These are phyloP conservation scores for Suhomyces terraborum DNA, from an alignment of 1,139 yeast genomes.

Conservation along the genomic window DNA sequence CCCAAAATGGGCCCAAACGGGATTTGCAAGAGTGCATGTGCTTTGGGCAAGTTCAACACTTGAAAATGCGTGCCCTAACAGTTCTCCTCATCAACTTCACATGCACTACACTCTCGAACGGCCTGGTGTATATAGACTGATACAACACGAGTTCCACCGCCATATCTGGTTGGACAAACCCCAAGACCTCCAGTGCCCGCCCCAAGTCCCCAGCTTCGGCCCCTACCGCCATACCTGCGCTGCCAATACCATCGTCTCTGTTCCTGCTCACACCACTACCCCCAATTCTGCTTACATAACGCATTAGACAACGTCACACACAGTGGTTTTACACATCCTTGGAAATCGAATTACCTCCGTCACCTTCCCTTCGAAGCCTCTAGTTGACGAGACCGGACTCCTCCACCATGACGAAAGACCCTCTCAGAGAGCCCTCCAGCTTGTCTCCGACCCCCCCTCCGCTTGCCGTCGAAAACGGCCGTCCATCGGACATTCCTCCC, in stretches of 20 bases:
- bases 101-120: slow-evolving; percentile 2
- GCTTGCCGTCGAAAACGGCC: slow-evolving; percentile 1
- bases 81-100: slow-evolving; percentile 10
- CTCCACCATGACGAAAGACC: not conserved
- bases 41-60: not conserved
- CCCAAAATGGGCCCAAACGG: not conserved
- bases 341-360: not conserved
- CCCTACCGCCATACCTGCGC: too few species aligned
- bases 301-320: slow-evolving; percentile 4
- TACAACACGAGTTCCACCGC: too few species aligned
- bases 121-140: slow-evolving; percentile 2
- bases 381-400: too few species aligned
- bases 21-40: slow-evolving; percentile 3
- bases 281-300: slow-evolving; percentile 6
- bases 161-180: not conserved
- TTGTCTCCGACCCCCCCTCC: slow-evolving; percentile 15
- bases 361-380: too few species aligned
- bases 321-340: slow-evolving; percentile 1
- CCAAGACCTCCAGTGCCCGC: not conserved
- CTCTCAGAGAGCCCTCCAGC: slow-evolving; percentile 6
- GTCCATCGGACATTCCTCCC: not conserved
- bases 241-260: too few species aligned
- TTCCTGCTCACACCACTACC: not conserved
- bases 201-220: not conserved
- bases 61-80: slow-evolving; percentile 1